Conservation (phyloP, 2,329 filamentous ascomycete genomes). For the Colletotrichum chlorophyti region DNA sequence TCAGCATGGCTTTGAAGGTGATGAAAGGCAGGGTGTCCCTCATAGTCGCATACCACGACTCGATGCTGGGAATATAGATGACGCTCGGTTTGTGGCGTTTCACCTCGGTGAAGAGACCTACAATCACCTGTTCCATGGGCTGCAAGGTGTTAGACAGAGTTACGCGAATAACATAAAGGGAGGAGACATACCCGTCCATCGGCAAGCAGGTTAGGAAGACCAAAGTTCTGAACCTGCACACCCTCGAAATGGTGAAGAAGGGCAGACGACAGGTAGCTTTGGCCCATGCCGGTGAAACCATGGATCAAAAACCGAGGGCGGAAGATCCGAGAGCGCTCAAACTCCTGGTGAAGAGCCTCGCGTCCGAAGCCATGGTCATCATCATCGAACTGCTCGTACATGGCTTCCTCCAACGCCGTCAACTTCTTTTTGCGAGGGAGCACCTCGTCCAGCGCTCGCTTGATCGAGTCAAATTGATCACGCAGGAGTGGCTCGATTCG, state of each 20-base stretch:
- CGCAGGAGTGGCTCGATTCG: constrained; percentile 82
- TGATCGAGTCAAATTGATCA: constrained; percentile 73
- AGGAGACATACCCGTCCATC: constrained; percentile 72
- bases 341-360: constrained; percentile 77
- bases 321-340: constrained; percentile 88
- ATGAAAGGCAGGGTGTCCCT: constrained; percentile 72
- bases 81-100: constrained; percentile 95
- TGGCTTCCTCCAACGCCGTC: constrained; percentile 91
- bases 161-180: constrained; percentile 2
- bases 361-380: constrained; percentile 84
- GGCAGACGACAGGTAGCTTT: constrained; percentile 85
- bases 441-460: constrained; percentile 73
- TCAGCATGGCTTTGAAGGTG: constrained; percentile 83
- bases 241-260: constrained; percentile 91
- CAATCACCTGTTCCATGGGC: constrained; percentile 85
- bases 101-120: constrained; percentile 89
- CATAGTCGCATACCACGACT: constrained; percentile 79
- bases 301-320: constrained; percentile 85
- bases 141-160: constrained; percentile 35
- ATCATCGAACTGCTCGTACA: constrained; percentile 86
- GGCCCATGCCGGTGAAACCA: constrained; percentile 89
- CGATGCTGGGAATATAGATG: constrained; percentile 90
- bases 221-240: constrained; percentile 93
- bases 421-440: constrained; percentile 85
- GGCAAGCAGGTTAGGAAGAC: constrained; percentile 84